phyloP scores from a whole-genome alignment of 2,329 filamentous ascomycete genomes.

The Ceratocystis cubensis region DNA sequence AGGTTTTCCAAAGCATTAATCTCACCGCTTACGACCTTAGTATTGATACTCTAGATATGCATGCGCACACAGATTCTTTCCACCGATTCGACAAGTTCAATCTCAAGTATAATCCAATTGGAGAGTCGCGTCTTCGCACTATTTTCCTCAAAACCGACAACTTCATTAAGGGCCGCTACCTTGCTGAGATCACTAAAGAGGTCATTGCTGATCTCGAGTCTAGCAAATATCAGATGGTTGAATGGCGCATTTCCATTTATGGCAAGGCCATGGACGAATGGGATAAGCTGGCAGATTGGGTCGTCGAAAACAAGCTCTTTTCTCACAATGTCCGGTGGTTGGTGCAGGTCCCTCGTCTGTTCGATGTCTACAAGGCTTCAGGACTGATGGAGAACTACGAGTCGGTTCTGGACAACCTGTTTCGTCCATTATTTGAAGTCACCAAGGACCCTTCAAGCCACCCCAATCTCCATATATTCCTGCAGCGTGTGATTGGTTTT shows the following conservation, averaged over 20 bases:
- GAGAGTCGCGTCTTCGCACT: slow-evolving; percentile 87
- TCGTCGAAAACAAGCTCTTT: slow-evolving; percentile 94
- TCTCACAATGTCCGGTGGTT: slow-evolving; percentile 97
- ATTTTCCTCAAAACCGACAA: slow-evolving; percentile 99
- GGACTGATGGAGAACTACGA: slow-evolving; percentile 82
- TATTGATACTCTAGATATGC: slow-evolving; percentile 98
- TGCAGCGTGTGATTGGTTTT: slow-evolving; percentile 91
- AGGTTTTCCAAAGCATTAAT: slow-evolving; percentile 96
- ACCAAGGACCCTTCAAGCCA: slow-evolving; percentile 77
- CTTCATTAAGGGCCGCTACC: slow-evolving; percentile 85
- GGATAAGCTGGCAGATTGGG: slow-evolving; percentile 96
- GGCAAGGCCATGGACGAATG: slow-evolving; percentile 85
- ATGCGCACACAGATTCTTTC: slow-evolving; percentile 94
- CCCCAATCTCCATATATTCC: slow-evolving; percentile 85
- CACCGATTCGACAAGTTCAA: slow-evolving; percentile 99
- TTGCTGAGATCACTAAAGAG: slow-evolving; percentile 96
- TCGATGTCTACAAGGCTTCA: slow-evolving; percentile 87
- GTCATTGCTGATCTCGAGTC: slow-evolving; percentile 95
- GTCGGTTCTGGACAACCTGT: slow-evolving; percentile 80
- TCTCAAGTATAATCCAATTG: slow-evolving; percentile 94
- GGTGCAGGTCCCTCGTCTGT: slow-evolving; percentile 86
- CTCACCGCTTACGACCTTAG: slow-evolving; percentile 93
- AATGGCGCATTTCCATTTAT: slow-evolving; percentile 98
- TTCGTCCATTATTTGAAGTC: slow-evolving; percentile 87
- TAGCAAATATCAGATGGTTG: slow-evolving; percentile 98